Evolutionary conservation across 2,329 filamentous ascomycete species (phyloP).

Genomic region (Aspergillus flavus): DNA sequence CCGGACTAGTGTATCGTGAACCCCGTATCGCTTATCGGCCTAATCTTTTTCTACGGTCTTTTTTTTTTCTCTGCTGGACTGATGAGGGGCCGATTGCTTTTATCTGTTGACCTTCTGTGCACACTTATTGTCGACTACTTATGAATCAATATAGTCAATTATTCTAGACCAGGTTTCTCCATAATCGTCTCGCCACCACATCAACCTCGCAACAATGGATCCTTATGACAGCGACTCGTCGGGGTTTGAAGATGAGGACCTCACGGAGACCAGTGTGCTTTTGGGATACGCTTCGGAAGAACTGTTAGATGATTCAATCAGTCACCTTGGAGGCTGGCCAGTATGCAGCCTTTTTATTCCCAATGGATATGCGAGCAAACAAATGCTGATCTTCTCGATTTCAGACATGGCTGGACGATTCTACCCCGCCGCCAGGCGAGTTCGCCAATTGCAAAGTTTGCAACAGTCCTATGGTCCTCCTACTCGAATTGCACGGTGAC

Average conservation of each 20-base stretch:
- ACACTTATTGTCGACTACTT: not conserved
- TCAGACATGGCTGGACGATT: constrained; percentile 81
- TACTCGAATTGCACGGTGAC: constrained; percentile 90
- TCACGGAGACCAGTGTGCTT: constrained; percentile 73
- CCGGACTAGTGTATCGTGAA: constrained; percentile 8
- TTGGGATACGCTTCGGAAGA: constrained; percentile 87
- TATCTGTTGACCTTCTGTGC: not conserved
- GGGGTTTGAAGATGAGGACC: constrained; percentile 62
- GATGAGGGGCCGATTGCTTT: not conserved
- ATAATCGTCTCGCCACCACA: not conserved
- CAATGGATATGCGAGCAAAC: not conserved
- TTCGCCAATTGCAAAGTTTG: constrained; percentile 87
- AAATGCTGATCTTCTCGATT: constrained; percentile 18
- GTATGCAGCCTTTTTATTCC: constrained; percentile 58
- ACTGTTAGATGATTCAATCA: constrained; percentile 77
- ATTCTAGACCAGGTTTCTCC: not conserved
- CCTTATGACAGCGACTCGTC: constrained; percentile 88
- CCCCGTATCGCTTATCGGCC: constrained; percentile 27
- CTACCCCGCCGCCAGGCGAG: constrained; percentile 70
- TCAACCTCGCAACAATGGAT: constrained; percentile 57
- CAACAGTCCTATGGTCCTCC: constrained; percentile 77
- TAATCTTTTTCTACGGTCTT: constrained; percentile 9
- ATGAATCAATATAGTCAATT: not conserved
- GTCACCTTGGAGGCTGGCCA: constrained; percentile 82
- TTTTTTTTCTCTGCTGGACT: constrained; percentile 6